These are phyloP conservation scores for Chaetomiaceae sp. DNA, from an alignment of 2,329 filamentous ascomycete species.

Conservation along the genomic window DNA sequence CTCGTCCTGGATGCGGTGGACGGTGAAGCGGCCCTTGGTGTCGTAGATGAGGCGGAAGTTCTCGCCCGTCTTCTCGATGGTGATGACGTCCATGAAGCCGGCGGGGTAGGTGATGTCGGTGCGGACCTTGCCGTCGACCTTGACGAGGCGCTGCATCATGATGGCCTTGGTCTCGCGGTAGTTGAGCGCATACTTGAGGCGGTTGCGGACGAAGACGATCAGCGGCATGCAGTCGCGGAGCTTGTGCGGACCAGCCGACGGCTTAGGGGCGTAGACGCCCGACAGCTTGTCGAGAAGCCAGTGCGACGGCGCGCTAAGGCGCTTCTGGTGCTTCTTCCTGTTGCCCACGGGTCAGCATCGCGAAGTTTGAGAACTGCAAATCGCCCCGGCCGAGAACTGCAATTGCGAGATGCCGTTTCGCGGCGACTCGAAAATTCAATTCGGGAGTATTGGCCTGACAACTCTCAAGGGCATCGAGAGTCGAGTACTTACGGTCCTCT, in stretches of 20 bases:
- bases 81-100: slow-evolving; percentile 99
- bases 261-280: slow-evolving; percentile 73
- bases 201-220: slow-evolving; percentile 95
- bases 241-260: slow-evolving; percentile 93
- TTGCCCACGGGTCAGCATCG: slow-evolving; percentile 32
- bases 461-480: background rate
- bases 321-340: slow-evolving; percentile 99
- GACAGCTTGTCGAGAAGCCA: slow-evolving; percentile 99
- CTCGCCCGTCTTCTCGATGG: slow-evolving; percentile 99
- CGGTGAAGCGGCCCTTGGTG: slow-evolving; percentile 99
- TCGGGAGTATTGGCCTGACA: background rate
- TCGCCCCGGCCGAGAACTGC: background rate
- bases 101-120: slow-evolving; percentile 97
- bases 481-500: slow-evolving; percentile 49
- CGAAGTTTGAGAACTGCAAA: slow-evolving; percentile 2
- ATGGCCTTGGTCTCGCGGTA: slow-evolving; percentile 95
- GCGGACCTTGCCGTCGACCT: slow-evolving; percentile 99
- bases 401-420: slow-evolving; percentile 1
- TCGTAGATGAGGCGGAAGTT: slow-evolving; percentile 99
- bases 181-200: slow-evolving; percentile 99
- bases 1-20: slow-evolving; percentile 97
- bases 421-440: background rate
- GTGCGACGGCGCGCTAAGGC: slow-evolving; percentile 97
- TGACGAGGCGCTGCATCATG: slow-evolving; percentile 99
- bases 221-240: slow-evolving; percentile 97